phyloP scores from a whole-genome alignment of 1,284 basidiomycete species.

The Phlebopus sp. region DNA sequence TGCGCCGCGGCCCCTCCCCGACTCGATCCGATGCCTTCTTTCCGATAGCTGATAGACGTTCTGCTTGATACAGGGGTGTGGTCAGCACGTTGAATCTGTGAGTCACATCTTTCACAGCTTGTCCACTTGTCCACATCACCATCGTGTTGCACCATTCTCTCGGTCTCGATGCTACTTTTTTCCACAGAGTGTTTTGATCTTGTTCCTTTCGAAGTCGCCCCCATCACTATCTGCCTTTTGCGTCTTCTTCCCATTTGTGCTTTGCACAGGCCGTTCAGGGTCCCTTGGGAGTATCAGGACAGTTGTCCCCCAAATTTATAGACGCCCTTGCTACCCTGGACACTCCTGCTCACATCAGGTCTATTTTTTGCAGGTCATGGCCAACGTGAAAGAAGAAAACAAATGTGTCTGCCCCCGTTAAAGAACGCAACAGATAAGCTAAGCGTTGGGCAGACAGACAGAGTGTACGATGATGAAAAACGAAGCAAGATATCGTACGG shows the following conservation, averaged over 20 bases:
- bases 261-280: slow-evolving; percentile 16
- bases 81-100: slow-evolving; percentile 60
- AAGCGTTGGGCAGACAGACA: slow-evolving; percentile 3
- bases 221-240: slow-evolving; percentile 25
- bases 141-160: slow-evolving; percentile 7
- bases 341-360: slow-evolving; percentile 14
- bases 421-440: slow-evolving; percentile 16
- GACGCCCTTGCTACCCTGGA: slow-evolving; percentile 20
- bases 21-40: too few relatives aligned
- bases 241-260: slow-evolving; percentile 17
- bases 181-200: slow-evolving; percentile 33
- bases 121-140: slow-evolving; percentile 18
- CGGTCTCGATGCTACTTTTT: slow-evolving; percentile 13
- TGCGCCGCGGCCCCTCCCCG: not conserved
- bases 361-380: slow-evolving; percentile 53
- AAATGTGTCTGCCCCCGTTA: slow-evolving; percentile 57
- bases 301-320: slow-evolving; percentile 23
- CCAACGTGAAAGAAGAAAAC: slow-evolving; percentile 63
- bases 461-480: slow-evolving; percentile 11
- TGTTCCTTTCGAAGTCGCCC: slow-evolving; percentile 35
- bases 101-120: slow-evolving; percentile 31
- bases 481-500: slow-evolving; percentile 7
- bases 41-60: too few relatives aligned
- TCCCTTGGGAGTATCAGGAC: slow-evolving; percentile 23
- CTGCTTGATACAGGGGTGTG: slow-evolving; percentile 60